Evolutionary conservation across 305 asterid species (phyloP), one percentile per base, ranked within the genome.

Genomic region (Solanum aculeatissimum): DNA sequence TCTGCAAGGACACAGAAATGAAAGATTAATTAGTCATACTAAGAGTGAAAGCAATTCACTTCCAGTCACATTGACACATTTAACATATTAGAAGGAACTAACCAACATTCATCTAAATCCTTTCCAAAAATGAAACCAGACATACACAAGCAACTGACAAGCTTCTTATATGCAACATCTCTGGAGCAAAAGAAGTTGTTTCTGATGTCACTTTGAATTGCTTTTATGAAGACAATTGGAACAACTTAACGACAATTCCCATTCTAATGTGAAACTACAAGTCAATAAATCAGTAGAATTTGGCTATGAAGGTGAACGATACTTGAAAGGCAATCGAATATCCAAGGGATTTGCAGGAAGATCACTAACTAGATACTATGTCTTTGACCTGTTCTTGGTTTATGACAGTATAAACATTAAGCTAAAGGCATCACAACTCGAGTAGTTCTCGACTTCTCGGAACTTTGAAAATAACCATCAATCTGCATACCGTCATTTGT

Each of bases 171-270:
- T 87, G 65, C 79, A 58, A 10, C 58, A 75, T 83, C 85, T 57
- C n/a, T 82, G 11, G 60, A 27, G 85, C 90, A 88, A 18, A 10
- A 32, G 43, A 81, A 80, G 27, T 43, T 12, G 55, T 74, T 58
- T 25, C 23, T 16, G 3, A 23, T 43, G 16, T 78, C 69, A 77
- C 35, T 74, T 63, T 14, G 21, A 25, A 89, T 84, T 53, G 1
- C 2, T 38, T 87, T 85, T 23, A 3, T 8, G 1, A 65, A 42
- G 15, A 79, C 90, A 90, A 0, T 4, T 23, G 0, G 0, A 9
- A 80, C 88, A 90, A 21, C 27, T 29, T 82, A 1, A 1, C 63
- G 84, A 74, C 1, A 86, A 2, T 18, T 78, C 40, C 91, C 90
- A 88, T 66, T 84, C 60, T 1, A 88, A 16, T 2, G 51, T 81